These are phyloP conservation scores for Wickerhamomyces bisporus DNA, from an alignment of 805 yeast species.

Conservation along the genomic window DNA sequence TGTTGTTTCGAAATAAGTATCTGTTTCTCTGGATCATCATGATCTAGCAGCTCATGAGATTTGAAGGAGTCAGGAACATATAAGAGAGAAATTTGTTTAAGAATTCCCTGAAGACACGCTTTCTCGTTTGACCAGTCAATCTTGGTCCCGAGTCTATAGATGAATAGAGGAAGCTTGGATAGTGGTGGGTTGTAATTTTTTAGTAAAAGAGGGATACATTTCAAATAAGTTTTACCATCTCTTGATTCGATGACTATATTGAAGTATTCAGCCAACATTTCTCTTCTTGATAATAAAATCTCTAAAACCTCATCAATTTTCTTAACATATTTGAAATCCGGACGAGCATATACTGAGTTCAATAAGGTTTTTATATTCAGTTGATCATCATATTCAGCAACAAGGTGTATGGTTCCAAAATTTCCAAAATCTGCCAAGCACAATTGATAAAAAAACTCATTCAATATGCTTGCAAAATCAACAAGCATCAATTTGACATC, in stretches of 20 bases:
- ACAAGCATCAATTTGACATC: constrained; percentile 73
- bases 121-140: constrained; percentile 67
- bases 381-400: constrained; percentile 17
- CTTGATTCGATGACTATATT: constrained; percentile 36
- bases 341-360: constrained; percentile 7
- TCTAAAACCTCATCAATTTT: constrained; percentile 23
- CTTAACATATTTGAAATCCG: constrained; percentile 15
- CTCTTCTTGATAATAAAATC: constrained; percentile 46
- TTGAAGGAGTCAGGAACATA: constrained; percentile 58
- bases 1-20: constrained; percentile 23
- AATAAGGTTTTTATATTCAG: constrained; percentile 10
- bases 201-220: constrained; percentile 62
- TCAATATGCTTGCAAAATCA: constrained; percentile 68
- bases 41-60: constrained; percentile 25
- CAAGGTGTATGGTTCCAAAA: constrained; percentile 56
- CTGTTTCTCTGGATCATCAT: constrained; percentile 17
- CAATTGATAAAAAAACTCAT: constrained; percentile 75
- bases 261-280: constrained; percentile 83
- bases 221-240: constrained; percentile 32
- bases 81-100: constrained; percentile 64
- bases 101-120: constrained; percentile 59
- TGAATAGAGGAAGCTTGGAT: constrained; percentile 59
- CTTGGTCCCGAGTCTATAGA: constrained; percentile 53
- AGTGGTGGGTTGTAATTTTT: constrained; percentile 59
- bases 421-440: constrained; percentile 76